Conservation (phyloP, 164 flowering plant species). For the Vitis rupestris region DNA sequence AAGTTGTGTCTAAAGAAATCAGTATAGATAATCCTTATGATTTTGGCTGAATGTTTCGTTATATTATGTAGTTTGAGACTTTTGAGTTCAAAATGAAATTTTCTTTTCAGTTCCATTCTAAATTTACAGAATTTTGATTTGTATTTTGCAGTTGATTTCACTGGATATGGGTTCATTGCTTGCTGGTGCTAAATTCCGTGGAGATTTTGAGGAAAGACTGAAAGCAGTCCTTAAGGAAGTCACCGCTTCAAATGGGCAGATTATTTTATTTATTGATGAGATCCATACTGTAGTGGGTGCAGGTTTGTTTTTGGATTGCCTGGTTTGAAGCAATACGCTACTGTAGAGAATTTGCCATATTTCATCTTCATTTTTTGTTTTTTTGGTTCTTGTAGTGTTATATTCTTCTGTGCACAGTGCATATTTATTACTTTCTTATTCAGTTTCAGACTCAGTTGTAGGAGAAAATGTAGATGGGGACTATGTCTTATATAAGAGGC, state of each 20-base stretch:
- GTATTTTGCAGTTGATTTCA: constrained; percentile 67
- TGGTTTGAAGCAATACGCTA: neutral
- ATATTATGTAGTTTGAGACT: neutral
- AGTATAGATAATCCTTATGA: too few species aligned
- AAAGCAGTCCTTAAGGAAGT: constrained; percentile 98
- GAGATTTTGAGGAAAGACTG: constrained; percentile 97
- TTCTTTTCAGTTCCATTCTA: neutral
- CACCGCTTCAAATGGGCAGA: constrained; percentile 93
- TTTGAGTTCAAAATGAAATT: neutral
- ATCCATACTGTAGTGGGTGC: constrained; percentile 99
- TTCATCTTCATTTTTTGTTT: neutral
- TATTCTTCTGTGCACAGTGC: neutral
- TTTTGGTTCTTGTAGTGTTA: neutral
- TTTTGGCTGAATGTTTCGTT: neutral
- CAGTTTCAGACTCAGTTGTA: too few species aligned
- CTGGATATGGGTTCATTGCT: constrained; percentile 93
- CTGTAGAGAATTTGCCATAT: neutral
- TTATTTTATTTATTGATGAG: constrained; percentile 91
- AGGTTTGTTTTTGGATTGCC: constrained; percentile 43
- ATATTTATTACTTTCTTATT: too few species aligned
- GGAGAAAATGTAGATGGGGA: too few species aligned
- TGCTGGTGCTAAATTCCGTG: constrained; percentile 96
- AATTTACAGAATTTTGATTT: constrained; percentile 4
- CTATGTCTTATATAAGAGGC: too few species aligned
- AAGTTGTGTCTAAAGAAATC: too few species aligned